Conservation (phyloP, 192 early-diverging fungal species). For the Backusella tarrabulga region DNA sequence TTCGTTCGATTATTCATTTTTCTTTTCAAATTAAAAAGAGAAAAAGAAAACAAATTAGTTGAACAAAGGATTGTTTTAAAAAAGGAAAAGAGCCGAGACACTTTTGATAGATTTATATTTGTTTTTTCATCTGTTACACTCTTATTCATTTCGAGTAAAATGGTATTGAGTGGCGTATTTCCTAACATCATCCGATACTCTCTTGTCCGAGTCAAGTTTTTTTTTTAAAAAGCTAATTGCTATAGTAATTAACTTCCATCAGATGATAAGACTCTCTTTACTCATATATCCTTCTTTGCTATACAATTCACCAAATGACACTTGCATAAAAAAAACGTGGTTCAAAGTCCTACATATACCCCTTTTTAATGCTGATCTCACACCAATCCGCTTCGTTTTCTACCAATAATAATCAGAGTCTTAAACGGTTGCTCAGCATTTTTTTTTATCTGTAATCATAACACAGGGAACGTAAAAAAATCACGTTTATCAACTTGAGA, state of each 20-base stretch:
- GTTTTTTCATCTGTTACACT: neutral
- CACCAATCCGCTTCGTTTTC: neutral
- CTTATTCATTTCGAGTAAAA: neutral
- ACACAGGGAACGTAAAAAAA: neutral
- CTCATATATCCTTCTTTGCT: neutral
- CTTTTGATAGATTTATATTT: neutral
- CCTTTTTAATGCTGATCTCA: neutral
- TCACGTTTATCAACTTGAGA: neutral
- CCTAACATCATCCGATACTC: neutral
- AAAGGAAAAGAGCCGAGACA: constrained; percentile 1
- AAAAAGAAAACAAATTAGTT: neutral
- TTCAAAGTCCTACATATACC: neutral
- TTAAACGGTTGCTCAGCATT: neutral
- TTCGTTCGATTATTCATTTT: neutral
- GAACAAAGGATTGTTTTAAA: neutral
- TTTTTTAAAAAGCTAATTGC: neutral
- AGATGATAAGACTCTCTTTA: neutral
- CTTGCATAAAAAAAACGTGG: constrained; percentile 2
- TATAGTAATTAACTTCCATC: neutral
- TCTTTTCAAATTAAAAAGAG: neutral
- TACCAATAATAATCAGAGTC: neutral
- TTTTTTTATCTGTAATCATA: neutral
- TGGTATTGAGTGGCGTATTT: neutral
- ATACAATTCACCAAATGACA: neutral
- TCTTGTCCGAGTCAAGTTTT: neutral